Base-by-base conservation (phyloP, 768 basidiomycete species). In the Xerocomus spinulosus region DNA sequence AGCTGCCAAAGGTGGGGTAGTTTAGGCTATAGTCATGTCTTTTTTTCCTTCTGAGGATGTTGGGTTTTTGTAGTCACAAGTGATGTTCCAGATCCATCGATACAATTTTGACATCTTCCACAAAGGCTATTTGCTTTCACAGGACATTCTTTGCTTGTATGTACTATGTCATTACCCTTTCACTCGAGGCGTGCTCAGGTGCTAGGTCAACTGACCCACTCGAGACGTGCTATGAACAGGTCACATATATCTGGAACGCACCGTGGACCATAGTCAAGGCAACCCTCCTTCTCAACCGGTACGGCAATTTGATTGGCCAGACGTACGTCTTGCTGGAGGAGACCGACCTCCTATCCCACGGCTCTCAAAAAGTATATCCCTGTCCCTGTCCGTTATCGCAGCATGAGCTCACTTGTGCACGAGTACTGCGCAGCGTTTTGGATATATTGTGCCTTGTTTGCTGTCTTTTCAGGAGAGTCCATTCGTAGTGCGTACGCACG, bases 131-230 rank as follows among this genome's bases (percentile, higher is more conserved):
- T 46, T 29, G 44, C 44, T 13, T 25, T 42, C 20, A 29, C 33
- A 30, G 54, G 54, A 15, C 17, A 37, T 20, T 41, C 46, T 3
- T 18, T 55, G 4, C 46, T 56, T 4, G 26, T 39, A 1, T 56
- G 44, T 24, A 56, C 20, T 44, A 55, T 40, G 8, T 52, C 24
- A 30, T 57, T 9, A 56, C 55, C 9, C 9, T 57, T n/a, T 15
- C 28, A 5, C 43, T 44, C 10, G 54, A 57, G 39, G 55, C 56
- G 24, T 20, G 36, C 44, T 13, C 13, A 37, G 23, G 21, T 37
- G 12, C 21, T 26, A 17, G 17, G 20, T 38, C 3, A 25, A 5
- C 20, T 17, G 17, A 17, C 20, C 9, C 5, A 5, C 21, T 26
- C 9, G 8, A 29, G 12, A 36, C 17, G 9, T 17, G 0, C 20